Conservation (phyloP, 176 grass and related monocot species). For the Bolboschoenus planiculmis region DNA sequence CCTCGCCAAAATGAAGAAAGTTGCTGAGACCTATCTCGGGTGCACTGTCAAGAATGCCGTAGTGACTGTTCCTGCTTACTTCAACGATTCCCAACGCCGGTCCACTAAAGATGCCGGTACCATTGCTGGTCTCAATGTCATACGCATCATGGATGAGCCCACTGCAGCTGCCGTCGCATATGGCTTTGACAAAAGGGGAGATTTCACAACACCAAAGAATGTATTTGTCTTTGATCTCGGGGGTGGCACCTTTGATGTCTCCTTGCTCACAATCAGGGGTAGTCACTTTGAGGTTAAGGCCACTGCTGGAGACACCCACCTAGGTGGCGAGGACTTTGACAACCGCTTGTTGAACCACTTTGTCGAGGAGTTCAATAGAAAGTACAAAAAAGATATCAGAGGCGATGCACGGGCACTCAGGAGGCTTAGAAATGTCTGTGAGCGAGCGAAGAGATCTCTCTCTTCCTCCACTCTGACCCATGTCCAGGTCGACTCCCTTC, state of each 20-base stretch:
- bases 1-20: slow-evolving; percentile 66
- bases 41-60: slow-evolving; percentile 57
- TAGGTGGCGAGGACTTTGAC: slow-evolving; percentile 30
- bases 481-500: slow-evolving; percentile 48
- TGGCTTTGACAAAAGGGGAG: slow-evolving; percentile 59
- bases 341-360: slow-evolving; percentile 55
- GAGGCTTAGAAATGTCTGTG: slow-evolving; percentile 44
- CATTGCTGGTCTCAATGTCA: slow-evolving; percentile 62
- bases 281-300: slow-evolving; percentile 75
- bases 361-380: slow-evolving; percentile 57
- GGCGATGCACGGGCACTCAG: slow-evolving; percentile 46
- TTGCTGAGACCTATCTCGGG: slow-evolving; percentile 49
- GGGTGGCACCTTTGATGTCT: slow-evolving; percentile 76
- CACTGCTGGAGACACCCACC: slow-evolving; percentile 50
- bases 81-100: slow-evolving; percentile 83
- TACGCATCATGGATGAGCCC: slow-evolving; percentile 84
- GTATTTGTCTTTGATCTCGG: slow-evolving; percentile 90
- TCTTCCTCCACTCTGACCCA: slow-evolving; percentile 52
- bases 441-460: slow-evolving; percentile 59
- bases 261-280: slow-evolving; percentile 67
- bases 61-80: slow-evolving; percentile 71
- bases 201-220: slow-evolving; percentile 29
- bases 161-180: slow-evolving; percentile 70
- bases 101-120: slow-evolving; percentile 72
- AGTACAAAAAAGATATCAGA: slow-evolving; percentile 67